Percentiles rank a stretch among this genome's conserved stretches.
Conservation (phyloP, 345 rosid genomes). For the Firmiana major region DNA sequence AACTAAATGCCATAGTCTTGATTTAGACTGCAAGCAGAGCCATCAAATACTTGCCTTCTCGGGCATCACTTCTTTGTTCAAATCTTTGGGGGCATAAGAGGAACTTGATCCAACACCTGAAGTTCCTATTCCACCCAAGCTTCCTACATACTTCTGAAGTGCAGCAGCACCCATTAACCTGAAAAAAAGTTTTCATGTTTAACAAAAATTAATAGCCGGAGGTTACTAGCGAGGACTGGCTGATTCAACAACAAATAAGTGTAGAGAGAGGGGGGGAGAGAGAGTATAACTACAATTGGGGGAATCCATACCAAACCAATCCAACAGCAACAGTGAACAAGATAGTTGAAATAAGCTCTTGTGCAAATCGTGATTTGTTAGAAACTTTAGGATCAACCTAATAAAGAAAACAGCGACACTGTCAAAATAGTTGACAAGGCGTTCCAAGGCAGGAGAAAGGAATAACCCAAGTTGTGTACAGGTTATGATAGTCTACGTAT, state of each 20-base stretch:
- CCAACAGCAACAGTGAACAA: conserved; percentile 85
- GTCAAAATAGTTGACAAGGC: neutral
- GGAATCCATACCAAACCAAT: conserved; percentile 65
- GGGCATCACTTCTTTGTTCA: conserved; percentile 89
- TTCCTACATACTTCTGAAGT: conserved; percentile 88
- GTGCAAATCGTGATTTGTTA: conserved; percentile 74
- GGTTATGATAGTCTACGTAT: neutral
- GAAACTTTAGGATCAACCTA: conserved; percentile 89
- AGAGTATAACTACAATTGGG: neutral
- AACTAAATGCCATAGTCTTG: neutral
- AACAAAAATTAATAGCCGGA: conserved; percentile 18
- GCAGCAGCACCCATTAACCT: conserved; percentile 98
- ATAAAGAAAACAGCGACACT: conserved; percentile 14
- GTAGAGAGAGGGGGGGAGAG: neutral
- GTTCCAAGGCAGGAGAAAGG: neutral
- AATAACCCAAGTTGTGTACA: neutral
- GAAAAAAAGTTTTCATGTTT: conserved; percentile 20
- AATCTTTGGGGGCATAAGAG: conserved; percentile 81
- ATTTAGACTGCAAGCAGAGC: neutral
- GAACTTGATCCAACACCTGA: conserved; percentile 98
- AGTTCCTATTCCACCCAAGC: conserved; percentile 94
- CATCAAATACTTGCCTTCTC: conserved; percentile 60
- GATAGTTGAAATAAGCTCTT: conserved; percentile 89
- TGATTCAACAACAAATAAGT: neutral
- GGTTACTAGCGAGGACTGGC: conserved; percentile 8